Evolutionary conservation across 106 monocot genomes (phyloP).

Genomic region (Gastrodia elata): DNA sequence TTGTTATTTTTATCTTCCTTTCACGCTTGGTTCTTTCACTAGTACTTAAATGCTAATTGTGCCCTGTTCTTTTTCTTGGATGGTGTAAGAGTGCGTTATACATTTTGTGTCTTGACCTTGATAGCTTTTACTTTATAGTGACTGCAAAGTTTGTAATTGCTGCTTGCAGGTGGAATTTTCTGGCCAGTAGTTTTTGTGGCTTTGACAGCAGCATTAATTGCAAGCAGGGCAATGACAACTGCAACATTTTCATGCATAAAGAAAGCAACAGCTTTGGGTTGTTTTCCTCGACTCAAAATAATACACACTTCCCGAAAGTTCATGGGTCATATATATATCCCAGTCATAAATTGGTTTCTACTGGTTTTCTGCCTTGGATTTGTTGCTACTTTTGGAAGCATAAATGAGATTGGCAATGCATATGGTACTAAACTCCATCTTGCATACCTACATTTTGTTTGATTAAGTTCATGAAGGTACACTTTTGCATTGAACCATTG

Average conservation of each 20-base stretch:
- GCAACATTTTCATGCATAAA: conserved; percentile 97
- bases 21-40: not conserved
- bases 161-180: conserved; percentile 48
- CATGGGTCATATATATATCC: conserved; percentile 98
- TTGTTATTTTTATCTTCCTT: not conserved
- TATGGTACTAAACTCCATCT: conserved; percentile 43
- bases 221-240: conserved; percentile 88
- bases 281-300: conserved; percentile 95
- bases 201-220: conserved; percentile 78
- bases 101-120: not conserved
- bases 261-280: conserved; percentile 85
- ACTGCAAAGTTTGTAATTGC: conserved; percentile 9
- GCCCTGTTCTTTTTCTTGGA: too few relatives aligned
- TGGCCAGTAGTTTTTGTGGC: conserved; percentile 86
- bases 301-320: conserved; percentile 94
- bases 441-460: not conserved
- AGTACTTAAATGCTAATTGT: not conserved
- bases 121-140: not conserved
- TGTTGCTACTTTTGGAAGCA: conserved; percentile 76
- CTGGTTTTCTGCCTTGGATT: conserved; percentile 59
- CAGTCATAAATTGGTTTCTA: conserved; percentile 89
- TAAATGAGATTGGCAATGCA: conserved; percentile 93
- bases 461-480: not conserved
- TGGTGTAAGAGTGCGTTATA: too few relatives aligned
- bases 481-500: not conserved